Evolutionary conservation across 306 rosid species (phyloP).

Genomic region (Ormosia emarginata): DNA sequence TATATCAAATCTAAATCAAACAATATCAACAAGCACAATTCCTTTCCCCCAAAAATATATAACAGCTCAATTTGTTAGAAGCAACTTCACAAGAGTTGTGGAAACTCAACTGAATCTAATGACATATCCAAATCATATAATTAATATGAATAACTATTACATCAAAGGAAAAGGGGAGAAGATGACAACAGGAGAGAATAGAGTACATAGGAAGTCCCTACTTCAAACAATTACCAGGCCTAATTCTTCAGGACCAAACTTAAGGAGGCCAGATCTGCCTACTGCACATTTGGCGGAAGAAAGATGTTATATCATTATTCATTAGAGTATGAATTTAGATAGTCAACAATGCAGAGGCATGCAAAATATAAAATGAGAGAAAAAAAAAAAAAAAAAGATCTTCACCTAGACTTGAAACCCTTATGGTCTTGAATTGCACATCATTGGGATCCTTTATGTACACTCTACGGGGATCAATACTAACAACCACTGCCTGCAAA

Average conservation of each 20-base stretch:
- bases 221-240: not conserved
- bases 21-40: too few species aligned
- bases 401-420: conserved; percentile 63
- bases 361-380: not conserved
- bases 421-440: conserved; percentile 64
- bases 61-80: not conserved
- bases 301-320: too few species aligned
- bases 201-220: not conserved
- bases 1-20: too few species aligned
- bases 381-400: not conserved
- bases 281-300: not conserved
- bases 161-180: not conserved
- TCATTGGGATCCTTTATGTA: conserved; percentile 67
- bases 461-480: conserved; percentile 91
- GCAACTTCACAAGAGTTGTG: not conserved
- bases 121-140: not conserved
- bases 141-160: not conserved
- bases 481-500: conserved; percentile 91
- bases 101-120: not conserved
- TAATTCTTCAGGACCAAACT: not conserved
- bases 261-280: not conserved
- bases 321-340: not conserved
- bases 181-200: not conserved
- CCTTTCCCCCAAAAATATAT: not conserved
- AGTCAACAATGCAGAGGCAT: not conserved